Base-by-base conservation (phyloP, 257 asterid genomes). In the Gentiana macrophylla region DNA sequence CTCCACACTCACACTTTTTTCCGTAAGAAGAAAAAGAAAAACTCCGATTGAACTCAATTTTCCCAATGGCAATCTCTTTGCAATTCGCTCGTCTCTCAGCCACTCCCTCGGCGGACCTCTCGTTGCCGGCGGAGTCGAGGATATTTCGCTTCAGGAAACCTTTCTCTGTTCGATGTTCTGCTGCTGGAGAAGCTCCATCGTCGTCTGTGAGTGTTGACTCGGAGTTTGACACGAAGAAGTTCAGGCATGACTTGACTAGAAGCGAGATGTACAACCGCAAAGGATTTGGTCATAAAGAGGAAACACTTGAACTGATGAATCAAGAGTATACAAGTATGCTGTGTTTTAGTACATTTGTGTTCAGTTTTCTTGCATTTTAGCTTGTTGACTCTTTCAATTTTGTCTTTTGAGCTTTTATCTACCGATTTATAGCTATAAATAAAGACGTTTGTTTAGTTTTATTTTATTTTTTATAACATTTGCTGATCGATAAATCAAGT, bases 221-320 rank as follows among this genome's bases (percentile, higher is more conserved):
- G 15, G 93, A 83, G 36, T 85, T 91, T 57, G 95, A 91, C 60
- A 66, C 96, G 1, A 91, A 87, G 82, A 79, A 73, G 54, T 87
- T 91, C 57, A 77, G 98, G 66, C 82, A 79, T 67, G 78, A 85
- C 80, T 70, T 92, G 86, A 77, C 94, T 24, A 78, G 98, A 77
- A 92, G 98, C 67, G 50, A 82, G 73, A 85, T 87, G 70, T 92
- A 83, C 67, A 92, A 92, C 55, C 92, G 95, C 61, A 83, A 66
- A 74, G 98, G 98, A 6, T 92, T 92, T 70, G 98, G 98, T 10
- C 80, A 72, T 51, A 87, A 85, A 47, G 71, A 67, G 62, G 94
- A 79, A 54, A 92, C 95, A 52, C 84, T 80, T 15, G 86, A 87
- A 67, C 84, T 71, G 61, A 79, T 92, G 88, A 83, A 72, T 68